Base-by-base conservation (phyloP, 2,329 filamentous ascomycete genomes). In the Raffaelea arxii region DNA sequence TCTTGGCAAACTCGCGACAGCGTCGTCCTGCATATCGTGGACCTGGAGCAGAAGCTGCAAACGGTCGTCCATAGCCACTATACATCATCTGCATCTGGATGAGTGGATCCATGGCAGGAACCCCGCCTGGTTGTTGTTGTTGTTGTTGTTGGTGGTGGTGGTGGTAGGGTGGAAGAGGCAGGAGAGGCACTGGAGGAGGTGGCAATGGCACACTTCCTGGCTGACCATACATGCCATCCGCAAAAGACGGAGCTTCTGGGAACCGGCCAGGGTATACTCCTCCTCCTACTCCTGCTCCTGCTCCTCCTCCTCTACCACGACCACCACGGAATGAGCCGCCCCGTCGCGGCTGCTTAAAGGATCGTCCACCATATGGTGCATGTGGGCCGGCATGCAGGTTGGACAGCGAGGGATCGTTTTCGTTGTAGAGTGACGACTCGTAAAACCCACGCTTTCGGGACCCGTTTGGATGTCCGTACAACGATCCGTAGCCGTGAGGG, bases 1-100 rank as follows among this genome's bases (percentile, higher is more conserved):
- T 85, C 1, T 67, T 76, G 48, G 87, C 82, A 55, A 84, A 88
- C 59, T 87, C 81, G 48, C 75, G 71, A 57, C 85, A 90, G 48
- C 77, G 70, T 47, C 70, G 62, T 51, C 64, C 58, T 58, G 36
- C n/a, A n/a, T n/a, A n/a, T n/a, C n/a, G n/a, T n/a, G n/a, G n/a
- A n/a, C n/a, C n/a, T n/a, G n/a, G n/a, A n/a, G n/a, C n/a, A n/a
- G n/a, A n/a, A n/a, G n/a, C n/a, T n/a, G n/a, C n/a, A n/a, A n/a
- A n/a, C n/a, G n/a, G n/a, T n/a, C n/a, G n/a, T n/a, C n/a, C n/a
- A n/a, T n/a, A n/a, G n/a, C n/a, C n/a, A n/a, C n/a, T n/a, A n/a
- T n/a, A 71, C 58, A 78, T 71, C 16, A 47, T 46, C 53, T 82
- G 77, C 66, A 85, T 76, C 24, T 75, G 73, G 53, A 80, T 59